Conservation (phyloP, 352 stramenopile genomes). For the Plasmopara halstedii region DNA sequence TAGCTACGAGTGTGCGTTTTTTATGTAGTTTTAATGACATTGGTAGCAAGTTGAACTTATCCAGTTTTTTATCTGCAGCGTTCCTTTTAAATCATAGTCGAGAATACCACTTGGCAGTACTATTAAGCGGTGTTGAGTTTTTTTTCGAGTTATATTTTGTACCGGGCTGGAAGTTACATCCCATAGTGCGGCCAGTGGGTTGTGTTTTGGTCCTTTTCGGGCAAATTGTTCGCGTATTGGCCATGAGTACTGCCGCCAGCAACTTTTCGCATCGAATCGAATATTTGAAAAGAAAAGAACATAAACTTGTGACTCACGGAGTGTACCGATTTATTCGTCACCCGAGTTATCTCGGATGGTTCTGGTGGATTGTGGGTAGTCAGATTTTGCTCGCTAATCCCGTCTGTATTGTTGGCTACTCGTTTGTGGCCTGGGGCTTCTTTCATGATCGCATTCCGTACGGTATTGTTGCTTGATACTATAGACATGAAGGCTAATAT, state of each 20-base stretch:
- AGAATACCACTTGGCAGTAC: conserved; percentile 82
- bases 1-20: conserved; percentile 73
- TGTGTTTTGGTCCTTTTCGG: conserved; percentile 71
- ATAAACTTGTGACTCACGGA: conserved; percentile 90
- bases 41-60: background rate
- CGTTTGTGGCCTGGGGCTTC: conserved; percentile 89
- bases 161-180: conserved; percentile 61
- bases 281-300: conserved; percentile 88
- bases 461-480: conserved; percentile 10
- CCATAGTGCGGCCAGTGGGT: conserved; percentile 45
- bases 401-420: conserved; percentile 81
- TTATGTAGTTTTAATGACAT: background rate
- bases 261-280: conserved; percentile 97
- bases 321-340: conserved; percentile 91
- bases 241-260: conserved; percentile 90
- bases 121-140: conserved; percentile 87
- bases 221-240: conserved; percentile 84
- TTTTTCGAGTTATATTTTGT: conserved; percentile 83
- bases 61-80: conserved; percentile 26
- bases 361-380: conserved; percentile 93
- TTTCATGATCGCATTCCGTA: conserved; percentile 93
- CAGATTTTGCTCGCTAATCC: conserved; percentile 92
- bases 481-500: background rate
- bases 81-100: conserved; percentile 89
- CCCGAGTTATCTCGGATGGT: conserved; percentile 95